phyloP scores from a whole-genome alignment of 257 asterid genomes.

The Nyctanthes arbortristis region DNA sequence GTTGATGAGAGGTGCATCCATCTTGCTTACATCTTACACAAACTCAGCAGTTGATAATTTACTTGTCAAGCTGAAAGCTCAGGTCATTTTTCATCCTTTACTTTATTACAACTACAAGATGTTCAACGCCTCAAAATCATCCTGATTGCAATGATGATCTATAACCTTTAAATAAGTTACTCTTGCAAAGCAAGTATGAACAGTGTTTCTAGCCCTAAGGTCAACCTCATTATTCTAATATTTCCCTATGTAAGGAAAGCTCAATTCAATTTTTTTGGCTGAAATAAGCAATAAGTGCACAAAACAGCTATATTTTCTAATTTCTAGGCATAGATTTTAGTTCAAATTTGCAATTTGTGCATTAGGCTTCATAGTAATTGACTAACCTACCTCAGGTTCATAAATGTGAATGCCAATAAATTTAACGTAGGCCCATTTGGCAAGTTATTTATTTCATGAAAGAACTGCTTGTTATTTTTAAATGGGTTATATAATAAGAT shows the following conservation, averaged over 20 bases:
- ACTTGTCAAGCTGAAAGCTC: constrained; percentile 80
- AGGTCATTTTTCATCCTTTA: constrained; percentile 54
- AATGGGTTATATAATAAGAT: neutral
- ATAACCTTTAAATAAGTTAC: constrained; percentile 17
- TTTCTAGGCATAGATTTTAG: too few relatives aligned
- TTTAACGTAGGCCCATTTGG: neutral
- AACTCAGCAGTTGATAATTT: constrained; percentile 95
- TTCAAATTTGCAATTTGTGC: too few relatives aligned
- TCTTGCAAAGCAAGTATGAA: constrained; percentile 10
- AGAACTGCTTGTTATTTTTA: neutral
- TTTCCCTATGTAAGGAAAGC: constrained; percentile 4
- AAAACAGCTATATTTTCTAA: constrained; percentile 6
- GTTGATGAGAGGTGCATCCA: constrained; percentile 92
- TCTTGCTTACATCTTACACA: constrained; percentile 98
- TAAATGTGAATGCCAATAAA: neutral
- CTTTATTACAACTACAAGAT: constrained; percentile 13
- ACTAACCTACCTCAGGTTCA: neutral
- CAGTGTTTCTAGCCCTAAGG: neutral
- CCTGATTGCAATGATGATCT: constrained; percentile 4
- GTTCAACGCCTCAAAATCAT: constrained; percentile 13
- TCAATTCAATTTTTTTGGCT: neutral
- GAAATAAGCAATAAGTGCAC: neutral
- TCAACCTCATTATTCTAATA: neutral
- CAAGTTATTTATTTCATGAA: neutral
- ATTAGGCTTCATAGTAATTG: too few relatives aligned